Conservation (phyloP, 257 asterid genomes). For the Gentiana macrophylla region DNA sequence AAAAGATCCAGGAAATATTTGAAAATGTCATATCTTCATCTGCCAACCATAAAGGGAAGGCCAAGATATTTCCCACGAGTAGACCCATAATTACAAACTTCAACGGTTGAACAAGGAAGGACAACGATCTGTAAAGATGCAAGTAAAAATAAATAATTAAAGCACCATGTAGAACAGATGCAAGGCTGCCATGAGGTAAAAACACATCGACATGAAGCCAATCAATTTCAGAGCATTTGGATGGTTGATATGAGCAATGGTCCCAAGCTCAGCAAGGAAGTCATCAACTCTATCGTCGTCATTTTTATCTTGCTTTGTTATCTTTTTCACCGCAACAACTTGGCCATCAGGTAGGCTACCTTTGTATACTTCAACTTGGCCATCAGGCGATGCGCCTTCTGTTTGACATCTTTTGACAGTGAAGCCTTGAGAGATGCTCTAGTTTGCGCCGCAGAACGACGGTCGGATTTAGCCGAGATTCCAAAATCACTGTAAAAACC, state of each 20-base stretch:
- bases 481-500: too few species aligned
- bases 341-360: slow-evolving; percentile 72
- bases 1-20: too few species aligned
- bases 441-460: too few species aligned
- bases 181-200: slow-evolving; percentile 70
- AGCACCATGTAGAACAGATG: slow-evolving; percentile 59
- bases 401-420: too few species aligned
- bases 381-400: slow-evolving; percentile 20
- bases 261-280: slow-evolving; percentile 85
- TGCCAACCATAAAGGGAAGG: too few species aligned
- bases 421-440: too few species aligned
- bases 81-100: too few species aligned
- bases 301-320: slow-evolving; percentile 45
- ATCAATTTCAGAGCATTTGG: slow-evolving; percentile 69
- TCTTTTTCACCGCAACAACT: slow-evolving; percentile 81
- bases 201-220: slow-evolving; percentile 62
- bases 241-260: slow-evolving; percentile 83
- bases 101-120: too few species aligned
- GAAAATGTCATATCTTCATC: too few species aligned
- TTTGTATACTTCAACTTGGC: slow-evolving; percentile 87
- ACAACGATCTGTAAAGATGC: too few species aligned
- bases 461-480: too few species aligned
- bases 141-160: slow-evolving; percentile 2
- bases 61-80: too few species aligned
- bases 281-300: slow-evolving; percentile 74